Evolutionary conservation across 1,139 yeast species (phyloP).

Genomic region (Pneumocystis jirovecii): DNA sequence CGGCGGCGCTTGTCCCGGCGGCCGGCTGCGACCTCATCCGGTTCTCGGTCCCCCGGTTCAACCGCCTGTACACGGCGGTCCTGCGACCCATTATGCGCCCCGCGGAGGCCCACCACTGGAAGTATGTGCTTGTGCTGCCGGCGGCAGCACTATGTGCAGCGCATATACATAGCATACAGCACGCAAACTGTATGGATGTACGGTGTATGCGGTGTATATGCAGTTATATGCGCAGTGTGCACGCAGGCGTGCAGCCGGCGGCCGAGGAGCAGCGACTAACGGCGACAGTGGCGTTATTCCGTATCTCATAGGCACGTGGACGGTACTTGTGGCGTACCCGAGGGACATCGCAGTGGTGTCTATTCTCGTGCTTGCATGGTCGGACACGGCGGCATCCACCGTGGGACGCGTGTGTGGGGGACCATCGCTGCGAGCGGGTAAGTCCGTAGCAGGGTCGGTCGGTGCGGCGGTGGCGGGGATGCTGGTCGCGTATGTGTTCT

Average conservation of each 20-base stretch:
- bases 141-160: slow-evolving; percentile 33
- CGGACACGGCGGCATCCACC: slow-evolving; percentile 94
- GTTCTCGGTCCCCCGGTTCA: slow-evolving; percentile 44
- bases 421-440: slow-evolving; percentile 56
- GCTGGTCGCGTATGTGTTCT: slow-evolving; percentile 46
- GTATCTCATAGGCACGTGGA: slow-evolving; percentile 14
- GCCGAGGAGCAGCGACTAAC: no score
- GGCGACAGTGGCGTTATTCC: slow-evolving; percentile 38
- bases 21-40: slow-evolving; percentile 56
- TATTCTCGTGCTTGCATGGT: slow-evolving; percentile 77
- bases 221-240: no score
- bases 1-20: slow-evolving; percentile 39
- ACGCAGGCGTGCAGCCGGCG: no score
- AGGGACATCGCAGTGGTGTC: slow-evolving; percentile 66
- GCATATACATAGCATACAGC: no score
- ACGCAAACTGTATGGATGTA: no score
- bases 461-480: slow-evolving; percentile 77
- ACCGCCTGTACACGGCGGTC: slow-evolving; percentile 44
- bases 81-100: slow-evolving; percentile 79
- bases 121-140: slow-evolving; percentile 42
- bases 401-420: slow-evolving; percentile 74
- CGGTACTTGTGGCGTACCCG: slow-evolving; percentile 55
- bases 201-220: no score
- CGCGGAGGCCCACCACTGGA: slow-evolving; percentile 66
- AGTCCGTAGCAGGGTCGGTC: slow-evolving; percentile 74